Evolutionary conservation across 2,329 filamentous ascomycete genomes (phyloP), one percentile per base, ranked within the genome.

Genomic region (Scedosporium minutisporum): DNA sequence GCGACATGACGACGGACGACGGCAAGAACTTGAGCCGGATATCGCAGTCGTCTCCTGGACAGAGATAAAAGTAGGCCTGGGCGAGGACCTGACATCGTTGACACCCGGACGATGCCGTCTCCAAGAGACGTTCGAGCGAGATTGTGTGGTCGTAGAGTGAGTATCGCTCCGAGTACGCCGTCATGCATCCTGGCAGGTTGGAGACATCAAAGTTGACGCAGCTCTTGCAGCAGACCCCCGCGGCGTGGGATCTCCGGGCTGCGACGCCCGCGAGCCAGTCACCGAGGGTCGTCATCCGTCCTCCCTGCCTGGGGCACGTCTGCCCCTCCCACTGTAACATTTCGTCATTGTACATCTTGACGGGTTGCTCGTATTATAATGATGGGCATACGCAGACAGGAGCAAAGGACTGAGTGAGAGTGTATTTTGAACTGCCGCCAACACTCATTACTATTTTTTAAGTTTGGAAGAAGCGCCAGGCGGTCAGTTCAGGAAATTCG

Each of bases 211-310:
- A 67, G 38, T 65, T 64, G 21, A 65, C 61, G 51, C 65, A 67
- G n/a, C 65, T 65, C 66, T 77, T 72, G 53, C 74, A 74, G 6
- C 75, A 67, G 46, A 67, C 66, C 44, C 65, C 66, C 23, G 65
- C 65, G 53, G 44, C 18, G 2, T 48, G 44, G 44, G 44, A 21
- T 48, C 9, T 10, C n/a, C n/a, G 44, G n/a, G 16, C 44, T 4
- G 44, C 5, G 44, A 48, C 18, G 18, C 44, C 44, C 3, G 44
- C 44, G n/a, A 48, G 44, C 44, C 44, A 48, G 18, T 48, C 18
- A 21, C n/a, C 44, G 7, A 48, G 44, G 6, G 44, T 48, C 16
- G 44, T 48, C 44, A 21, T 48, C 18, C 44, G 44, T n/a, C 44
- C n/a, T 48, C 44, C 44, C 14, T 48, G 44, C 44, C 44, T 48